phyloP scores from a whole-genome alignment of 345 rosid species.

The Populus nigra region DNA sequence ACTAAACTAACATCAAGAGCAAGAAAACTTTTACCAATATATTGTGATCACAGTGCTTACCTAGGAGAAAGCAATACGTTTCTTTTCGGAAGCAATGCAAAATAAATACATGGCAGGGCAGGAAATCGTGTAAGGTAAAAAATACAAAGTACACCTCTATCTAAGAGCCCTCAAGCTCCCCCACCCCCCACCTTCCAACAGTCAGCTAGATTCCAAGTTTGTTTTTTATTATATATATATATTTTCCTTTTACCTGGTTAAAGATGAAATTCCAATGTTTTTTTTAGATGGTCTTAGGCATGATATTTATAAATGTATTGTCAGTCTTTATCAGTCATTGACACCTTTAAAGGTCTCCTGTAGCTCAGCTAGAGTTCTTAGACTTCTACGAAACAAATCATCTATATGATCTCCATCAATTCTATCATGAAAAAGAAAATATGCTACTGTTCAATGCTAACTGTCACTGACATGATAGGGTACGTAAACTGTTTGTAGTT shows the following conservation, averaged over 20 bases:
- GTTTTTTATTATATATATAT: background rate
- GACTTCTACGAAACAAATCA: background rate
- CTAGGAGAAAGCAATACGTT: conserved; percentile 22
- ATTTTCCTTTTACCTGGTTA: background rate
- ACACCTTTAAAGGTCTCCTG: background rate
- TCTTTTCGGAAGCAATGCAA: conserved; percentile 16
- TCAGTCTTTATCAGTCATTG: background rate
- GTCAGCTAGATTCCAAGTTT: background rate
- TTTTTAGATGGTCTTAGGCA: background rate
- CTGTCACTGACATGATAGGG: background rate
- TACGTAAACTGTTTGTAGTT: background rate
- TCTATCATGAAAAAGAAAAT: background rate
- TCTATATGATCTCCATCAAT: background rate
- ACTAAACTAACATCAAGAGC: conserved; percentile 19
- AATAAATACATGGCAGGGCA: background rate
- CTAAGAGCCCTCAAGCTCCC: background rate
- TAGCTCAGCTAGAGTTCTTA: background rate
- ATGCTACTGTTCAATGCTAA: background rate
- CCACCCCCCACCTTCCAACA: background rate
- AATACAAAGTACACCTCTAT: conserved; percentile 2
- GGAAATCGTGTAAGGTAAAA: background rate
- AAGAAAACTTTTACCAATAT: conserved; percentile 8
- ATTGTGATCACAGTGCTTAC: background rate
- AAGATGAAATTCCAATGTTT: background rate
- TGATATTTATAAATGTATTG: background rate